These are phyloP conservation scores for Thermothielavioides terrestris DNA, from an alignment of 495 filamentous ascomycete genomes.

Conservation along the genomic window DNA sequence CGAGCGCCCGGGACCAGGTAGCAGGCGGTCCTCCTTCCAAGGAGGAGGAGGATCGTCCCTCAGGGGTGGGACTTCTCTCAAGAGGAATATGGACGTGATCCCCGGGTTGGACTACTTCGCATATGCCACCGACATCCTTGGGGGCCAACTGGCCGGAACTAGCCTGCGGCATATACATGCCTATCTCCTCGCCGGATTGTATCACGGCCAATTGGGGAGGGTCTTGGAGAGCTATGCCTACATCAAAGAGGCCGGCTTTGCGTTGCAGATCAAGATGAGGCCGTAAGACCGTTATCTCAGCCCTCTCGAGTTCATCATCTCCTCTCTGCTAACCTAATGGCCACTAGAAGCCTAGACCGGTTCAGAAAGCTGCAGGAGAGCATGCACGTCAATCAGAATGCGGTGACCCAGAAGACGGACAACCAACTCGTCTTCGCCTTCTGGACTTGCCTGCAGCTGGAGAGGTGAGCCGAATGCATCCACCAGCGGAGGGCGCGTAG, in stretches of 20 bases:
- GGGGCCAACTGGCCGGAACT: conserved; percentile 66
- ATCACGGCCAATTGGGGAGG: conserved; percentile 77
- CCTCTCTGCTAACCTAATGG: background rate
- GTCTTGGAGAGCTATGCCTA: conserved; percentile 86
- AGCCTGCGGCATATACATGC: conserved; percentile 75
- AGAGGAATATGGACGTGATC: conserved; percentile 73
- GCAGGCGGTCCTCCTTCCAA: conserved; percentile 38
- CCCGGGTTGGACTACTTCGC: conserved; percentile 86
- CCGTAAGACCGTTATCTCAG: conserved; percentile 44
- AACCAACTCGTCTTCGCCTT: conserved; percentile 68
- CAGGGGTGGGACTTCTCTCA: conserved; percentile 22
- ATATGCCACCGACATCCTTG: conserved; percentile 79
- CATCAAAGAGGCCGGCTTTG: conserved; percentile 70
- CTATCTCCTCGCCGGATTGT: conserved; percentile 79
- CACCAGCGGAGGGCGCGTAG: conserved; percentile 1
- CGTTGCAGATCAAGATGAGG: conserved; percentile 68
- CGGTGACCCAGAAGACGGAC: conserved; percentile 33
- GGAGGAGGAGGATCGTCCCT: conserved; percentile 25
- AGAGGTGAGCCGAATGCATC: conserved; percentile 53
- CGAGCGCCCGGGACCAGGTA: conserved; percentile 32
- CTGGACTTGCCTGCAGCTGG: conserved; percentile 90
- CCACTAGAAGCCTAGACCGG: conserved; percentile 35
- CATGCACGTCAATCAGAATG: conserved; percentile 3
- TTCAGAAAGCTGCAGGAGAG: conserved; percentile 29
- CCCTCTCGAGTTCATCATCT: background rate